Evolutionary conservation across 2,329 filamentous ascomycete genomes (phyloP).

Genomic region (Ceratocystiopsis brevicomis): DNA sequence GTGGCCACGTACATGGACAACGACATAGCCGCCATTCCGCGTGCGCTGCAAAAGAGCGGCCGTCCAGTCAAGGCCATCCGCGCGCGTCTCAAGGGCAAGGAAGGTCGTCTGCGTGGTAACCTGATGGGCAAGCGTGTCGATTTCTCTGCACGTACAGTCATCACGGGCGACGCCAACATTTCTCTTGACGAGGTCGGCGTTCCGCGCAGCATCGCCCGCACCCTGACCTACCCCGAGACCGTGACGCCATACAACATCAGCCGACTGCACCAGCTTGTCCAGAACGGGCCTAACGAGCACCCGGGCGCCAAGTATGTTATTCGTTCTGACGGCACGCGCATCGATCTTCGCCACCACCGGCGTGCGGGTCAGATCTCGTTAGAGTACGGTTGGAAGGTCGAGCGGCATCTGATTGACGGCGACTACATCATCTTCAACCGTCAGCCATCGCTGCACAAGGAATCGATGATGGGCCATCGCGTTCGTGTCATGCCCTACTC

Average conservation of each 20-base stretch:
- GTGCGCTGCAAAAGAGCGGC: conserved; percentile 90
- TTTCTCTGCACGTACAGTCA: conserved; percentile 98
- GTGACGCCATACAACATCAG: conserved; percentile 97
- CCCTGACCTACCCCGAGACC: conserved; percentile 87
- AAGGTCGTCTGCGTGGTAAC: conserved; percentile 92
- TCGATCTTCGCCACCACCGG: conserved; percentile 87
- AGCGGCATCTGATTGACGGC: conserved; percentile 86
- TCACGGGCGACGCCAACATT: conserved; percentile 93
- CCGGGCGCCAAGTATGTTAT: conserved; percentile 95
- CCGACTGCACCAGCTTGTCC: conserved; percentile 72
- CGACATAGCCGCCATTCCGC: conserved; percentile 87
- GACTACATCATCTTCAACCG: conserved; percentile 99
- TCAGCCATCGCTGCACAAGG: conserved; percentile 96
- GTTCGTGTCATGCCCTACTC: conserved; percentile 98
- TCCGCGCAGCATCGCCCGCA: conserved; percentile 78
- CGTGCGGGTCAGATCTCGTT: conserved; percentile 69
- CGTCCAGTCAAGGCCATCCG: conserved; percentile 93
- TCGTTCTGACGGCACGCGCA: conserved; percentile 77
- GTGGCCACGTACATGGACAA: conserved; percentile 99
- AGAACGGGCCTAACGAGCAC: conserved; percentile 86
- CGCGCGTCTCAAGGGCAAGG: conserved; percentile 94
- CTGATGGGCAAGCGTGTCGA: conserved; percentile 99
- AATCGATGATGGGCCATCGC: conserved; percentile 99
- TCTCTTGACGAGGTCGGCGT: conserved; percentile 96
- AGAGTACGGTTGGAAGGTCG: conserved; percentile 96